These are phyloP conservation scores for Parachlorella kessleri DNA, from an alignment of 139 green algal genomes.

Conservation along the genomic window DNA sequence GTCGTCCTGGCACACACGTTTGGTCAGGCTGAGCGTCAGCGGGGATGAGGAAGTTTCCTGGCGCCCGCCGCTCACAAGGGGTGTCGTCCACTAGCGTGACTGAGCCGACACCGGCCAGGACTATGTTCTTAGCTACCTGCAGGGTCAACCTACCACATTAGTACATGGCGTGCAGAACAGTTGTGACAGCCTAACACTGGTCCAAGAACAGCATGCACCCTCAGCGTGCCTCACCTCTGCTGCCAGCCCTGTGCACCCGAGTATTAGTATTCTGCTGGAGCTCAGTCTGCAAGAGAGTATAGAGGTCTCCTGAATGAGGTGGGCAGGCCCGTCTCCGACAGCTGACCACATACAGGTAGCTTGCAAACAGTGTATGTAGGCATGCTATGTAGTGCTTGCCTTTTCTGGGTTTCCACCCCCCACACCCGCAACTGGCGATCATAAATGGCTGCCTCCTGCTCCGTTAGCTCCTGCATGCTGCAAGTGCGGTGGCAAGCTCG, in stretches of 20 bases:
- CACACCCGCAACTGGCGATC: slow-evolving; percentile 90
- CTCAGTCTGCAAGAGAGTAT: slow-evolving; percentile 60
- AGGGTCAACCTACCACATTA: neutral
- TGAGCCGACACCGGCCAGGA: slow-evolving; percentile 82
- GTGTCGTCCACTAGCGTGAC: slow-evolving; percentile 71
- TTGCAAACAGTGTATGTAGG: neutral
- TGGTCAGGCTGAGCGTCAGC: slow-evolving; percentile 8
- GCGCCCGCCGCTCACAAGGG: slow-evolving; percentile 9
- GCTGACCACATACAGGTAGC: neutral
- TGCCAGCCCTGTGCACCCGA: slow-evolving; percentile 60
- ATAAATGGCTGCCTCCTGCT: slow-evolving; percentile 79
- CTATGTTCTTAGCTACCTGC: slow-evolving; percentile 93
- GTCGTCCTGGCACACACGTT: too few species aligned
- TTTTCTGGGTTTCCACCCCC: slow-evolving; percentile 86
- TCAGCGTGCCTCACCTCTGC: slow-evolving; percentile 66
- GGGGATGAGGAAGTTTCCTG: slow-evolving; percentile 78
- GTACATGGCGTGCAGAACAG: neutral
- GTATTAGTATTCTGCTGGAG: slow-evolving; percentile 63
- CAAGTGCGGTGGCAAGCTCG: too few species aligned
- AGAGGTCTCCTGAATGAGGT: neutral
- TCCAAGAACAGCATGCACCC: too few species aligned
- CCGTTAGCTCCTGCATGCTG: slow-evolving; percentile 54
- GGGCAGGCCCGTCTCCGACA: neutral
- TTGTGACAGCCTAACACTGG: neutral
- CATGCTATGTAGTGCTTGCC: slow-evolving; percentile 35